These are phyloP conservation scores for Neurospora tetrasperma DNA, from an alignment of 495 filamentous ascomycete species.

Conservation along the genomic window DNA sequence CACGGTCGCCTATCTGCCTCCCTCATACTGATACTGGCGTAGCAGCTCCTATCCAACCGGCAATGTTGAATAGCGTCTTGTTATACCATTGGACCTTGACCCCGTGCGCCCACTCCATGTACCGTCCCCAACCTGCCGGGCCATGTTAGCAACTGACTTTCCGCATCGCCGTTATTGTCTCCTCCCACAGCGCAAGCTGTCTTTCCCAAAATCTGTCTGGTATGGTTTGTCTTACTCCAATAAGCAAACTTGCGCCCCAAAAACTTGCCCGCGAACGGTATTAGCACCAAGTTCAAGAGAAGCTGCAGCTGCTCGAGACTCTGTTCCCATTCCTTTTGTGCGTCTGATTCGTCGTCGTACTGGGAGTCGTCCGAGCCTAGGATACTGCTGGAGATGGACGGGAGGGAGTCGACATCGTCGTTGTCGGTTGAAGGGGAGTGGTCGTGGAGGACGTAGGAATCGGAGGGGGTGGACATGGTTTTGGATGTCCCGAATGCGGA, in stretches of 20 bases:
- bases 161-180: not conserved
- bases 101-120: slow-evolving; percentile 48
- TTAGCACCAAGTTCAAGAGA: slow-evolving; percentile 81
- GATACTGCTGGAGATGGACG: slow-evolving; percentile 56
- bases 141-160: slow-evolving; percentile 10
- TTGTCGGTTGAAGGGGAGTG: slow-evolving; percentile 32
- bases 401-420: slow-evolving; percentile 66
- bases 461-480: slow-evolving; percentile 21
- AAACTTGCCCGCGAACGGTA: slow-evolving; percentile 89
- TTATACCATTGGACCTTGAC: slow-evolving; percentile 43
- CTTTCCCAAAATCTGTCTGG: not conserved
- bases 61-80: slow-evolving; percentile 48
- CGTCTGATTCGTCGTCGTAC: slow-evolving; percentile 57
- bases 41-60: slow-evolving; percentile 61
- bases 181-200: not conserved
- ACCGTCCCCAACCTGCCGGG: slow-evolving; percentile 41
- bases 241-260: slow-evolving; percentile 89
- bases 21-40: slow-evolving; percentile 47
- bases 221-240: slow-evolving; percentile 58
- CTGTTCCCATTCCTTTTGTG: slow-evolving; percentile 88
- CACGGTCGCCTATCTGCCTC: not conserved
- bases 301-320: slow-evolving; percentile 88
- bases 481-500: not conserved
- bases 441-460: slow-evolving; percentile 36
- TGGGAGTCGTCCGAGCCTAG: slow-evolving; percentile 37